Evolutionary conservation across 345 rosid genomes (phyloP).

Genomic region (Syzygium oleosum): DNA sequence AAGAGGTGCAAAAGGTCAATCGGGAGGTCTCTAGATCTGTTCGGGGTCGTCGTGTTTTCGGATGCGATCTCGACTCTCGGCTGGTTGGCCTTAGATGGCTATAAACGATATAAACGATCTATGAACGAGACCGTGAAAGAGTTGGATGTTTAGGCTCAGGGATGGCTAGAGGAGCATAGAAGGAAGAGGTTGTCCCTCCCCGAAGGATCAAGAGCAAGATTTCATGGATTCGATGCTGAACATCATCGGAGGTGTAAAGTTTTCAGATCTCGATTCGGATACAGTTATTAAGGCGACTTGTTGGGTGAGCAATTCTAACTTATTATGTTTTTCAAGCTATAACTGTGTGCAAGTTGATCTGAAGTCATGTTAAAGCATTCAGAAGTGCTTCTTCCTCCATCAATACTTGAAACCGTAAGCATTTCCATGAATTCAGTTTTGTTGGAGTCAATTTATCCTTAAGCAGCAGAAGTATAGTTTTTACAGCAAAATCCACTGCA

Average conservation of each 20-base stretch:
- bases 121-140: slow-evolving; percentile 31
- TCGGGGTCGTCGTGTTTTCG: slow-evolving; percentile 14
- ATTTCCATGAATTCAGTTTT: neutral
- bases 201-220: slow-evolving; percentile 10
- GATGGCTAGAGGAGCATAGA: slow-evolving; percentile 37
- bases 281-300: slow-evolving; percentile 23
- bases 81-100: slow-evolving; percentile 26
- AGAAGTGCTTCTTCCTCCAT: too few relatives aligned
- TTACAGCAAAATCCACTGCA: neutral
- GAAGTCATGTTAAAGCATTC: neutral
- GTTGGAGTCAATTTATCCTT: neutral
- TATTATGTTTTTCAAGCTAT: slow-evolving; percentile 8
- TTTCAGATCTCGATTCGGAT: slow-evolving; percentile 11
- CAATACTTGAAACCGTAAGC: neutral
- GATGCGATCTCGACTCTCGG: slow-evolving; percentile 30
- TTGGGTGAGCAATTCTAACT: neutral
- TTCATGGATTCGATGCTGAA: slow-evolving; percentile 31
- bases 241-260: slow-evolving; percentile 1
- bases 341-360: neutral
- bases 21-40: slow-evolving; percentile 3
- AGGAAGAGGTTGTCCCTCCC: slow-evolving; percentile 3
- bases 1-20: neutral
- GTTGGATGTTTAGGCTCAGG: slow-evolving; percentile 12
- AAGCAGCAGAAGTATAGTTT: too few relatives aligned
- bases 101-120: slow-evolving; percentile 1